These are phyloP conservation scores for Proliferodiscus dingleyae DNA, from an alignment of 2,329 filamentous ascomycete species.

Conservation along the genomic window DNA sequence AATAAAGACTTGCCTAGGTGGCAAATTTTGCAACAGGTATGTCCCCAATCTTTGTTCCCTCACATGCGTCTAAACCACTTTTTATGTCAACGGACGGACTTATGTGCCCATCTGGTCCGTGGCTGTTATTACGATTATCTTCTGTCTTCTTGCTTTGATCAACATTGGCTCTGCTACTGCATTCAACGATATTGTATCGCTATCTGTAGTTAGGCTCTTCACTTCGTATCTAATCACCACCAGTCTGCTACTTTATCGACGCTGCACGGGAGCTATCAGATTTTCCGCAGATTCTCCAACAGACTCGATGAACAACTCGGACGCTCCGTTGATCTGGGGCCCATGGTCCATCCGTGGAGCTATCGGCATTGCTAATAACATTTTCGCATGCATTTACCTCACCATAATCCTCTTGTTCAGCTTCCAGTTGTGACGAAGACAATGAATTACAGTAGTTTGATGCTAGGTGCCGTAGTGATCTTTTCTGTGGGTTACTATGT, in stretches of 20 bases:
- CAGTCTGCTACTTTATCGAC: slow-evolving; percentile 37
- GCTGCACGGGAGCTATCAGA: slow-evolving; percentile 30
- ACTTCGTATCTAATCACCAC: slow-evolving; percentile 39
- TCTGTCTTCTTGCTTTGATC: slow-evolving; percentile 30
- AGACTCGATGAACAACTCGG: slow-evolving; percentile 6
- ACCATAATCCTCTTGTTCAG: slow-evolving; percentile 52
- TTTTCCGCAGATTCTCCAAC: slow-evolving; percentile 9
- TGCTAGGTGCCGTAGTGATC: too few relatives aligned
- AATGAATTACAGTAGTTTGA: neutral
- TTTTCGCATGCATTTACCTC: slow-evolving; percentile 48
- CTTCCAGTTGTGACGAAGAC: slow-evolving; percentile 28
- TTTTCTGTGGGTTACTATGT: too few relatives aligned
- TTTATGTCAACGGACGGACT: slow-evolving; percentile 1
- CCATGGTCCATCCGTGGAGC: slow-evolving; percentile 49
- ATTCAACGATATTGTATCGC: slow-evolving; percentile 40
- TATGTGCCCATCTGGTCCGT: slow-evolving; percentile 12
- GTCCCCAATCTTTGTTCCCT: too few relatives aligned
- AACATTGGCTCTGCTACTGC: slow-evolving; percentile 37
- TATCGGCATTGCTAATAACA: slow-evolving; percentile 49
- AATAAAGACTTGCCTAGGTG: too few relatives aligned
- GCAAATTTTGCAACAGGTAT: too few relatives aligned
- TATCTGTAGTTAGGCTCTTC: slow-evolving; percentile 40
- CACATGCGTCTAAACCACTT: too few relatives aligned
- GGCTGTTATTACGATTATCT: slow-evolving; percentile 29
- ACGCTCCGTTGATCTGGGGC: slow-evolving; percentile 43